phyloP scores from a whole-genome alignment of 2,329 filamentous ascomycete species.

The Colletotrichum limetticola region DNA sequence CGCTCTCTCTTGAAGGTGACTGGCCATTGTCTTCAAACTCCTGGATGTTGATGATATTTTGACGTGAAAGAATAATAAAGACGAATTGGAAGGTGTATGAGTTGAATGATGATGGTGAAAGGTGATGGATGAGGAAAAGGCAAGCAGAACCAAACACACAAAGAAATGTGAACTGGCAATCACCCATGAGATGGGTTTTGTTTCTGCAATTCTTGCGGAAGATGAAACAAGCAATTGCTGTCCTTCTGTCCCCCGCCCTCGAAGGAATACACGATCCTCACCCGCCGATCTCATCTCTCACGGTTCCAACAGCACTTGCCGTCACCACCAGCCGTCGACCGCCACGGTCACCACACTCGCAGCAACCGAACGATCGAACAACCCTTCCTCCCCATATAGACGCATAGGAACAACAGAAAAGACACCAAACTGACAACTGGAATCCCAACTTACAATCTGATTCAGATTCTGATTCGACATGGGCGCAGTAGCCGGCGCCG shows the following conservation, averaged over 20 bases:
- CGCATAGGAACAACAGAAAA: neutral
- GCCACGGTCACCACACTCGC: neutral
- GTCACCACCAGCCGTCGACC: neutral
- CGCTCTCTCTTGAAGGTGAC: neutral
- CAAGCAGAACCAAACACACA: neutral
- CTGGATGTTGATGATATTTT: neutral
- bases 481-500: slow-evolving; percentile 43
- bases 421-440: neutral
- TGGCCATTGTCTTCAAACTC: neutral
- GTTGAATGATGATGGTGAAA: neutral
- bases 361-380: neutral
- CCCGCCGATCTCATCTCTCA: neutral
- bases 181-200: neutral
- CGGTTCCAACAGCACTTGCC: neutral
- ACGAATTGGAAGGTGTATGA: neutral
- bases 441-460: slow-evolving; percentile 81
- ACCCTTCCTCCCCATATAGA: neutral
- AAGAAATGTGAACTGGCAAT: neutral
- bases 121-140: neutral
- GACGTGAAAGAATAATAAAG: neutral
- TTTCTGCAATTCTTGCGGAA: neutral
- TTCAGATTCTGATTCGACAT: slow-evolving; percentile 93
- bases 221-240: neutral
- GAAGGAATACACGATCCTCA: neutral
- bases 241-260: neutral